Percentiles rank a stretch among this genome's conserved stretches.
Evolutionary conservation across 306 rosid genomes (phyloP).

Genomic region (Casuarina cunninghamiana): DNA sequence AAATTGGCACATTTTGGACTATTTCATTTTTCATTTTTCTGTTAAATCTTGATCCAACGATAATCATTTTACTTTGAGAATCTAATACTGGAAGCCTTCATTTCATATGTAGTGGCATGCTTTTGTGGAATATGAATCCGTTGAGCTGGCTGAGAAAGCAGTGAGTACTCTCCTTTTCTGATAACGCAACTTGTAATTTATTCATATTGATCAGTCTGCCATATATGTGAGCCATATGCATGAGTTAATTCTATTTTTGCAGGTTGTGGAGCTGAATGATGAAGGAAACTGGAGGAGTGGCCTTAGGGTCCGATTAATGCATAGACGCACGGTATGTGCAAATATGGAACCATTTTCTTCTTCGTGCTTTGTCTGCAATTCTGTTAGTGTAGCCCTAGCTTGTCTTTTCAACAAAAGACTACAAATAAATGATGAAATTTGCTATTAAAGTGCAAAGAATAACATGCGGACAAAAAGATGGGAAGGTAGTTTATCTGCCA

Average conservation of each 20-base stretch:
- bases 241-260: constrained; percentile 27
- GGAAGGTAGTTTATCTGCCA: neutral
- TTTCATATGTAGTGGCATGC: constrained; percentile 84
- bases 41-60: neutral
- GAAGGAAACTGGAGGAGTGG: constrained; percentile 96
- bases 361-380: neutral
- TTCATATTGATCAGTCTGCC: neutral
- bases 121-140: constrained; percentile 92
- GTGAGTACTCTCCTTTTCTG: constrained; percentile 53
- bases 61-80: constrained; percentile 10
- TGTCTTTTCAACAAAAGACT: neutral
- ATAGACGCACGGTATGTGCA: constrained; percentile 55
- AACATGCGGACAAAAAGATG: neutral
- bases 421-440: too few species aligned
- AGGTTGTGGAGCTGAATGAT: constrained; percentile 88
- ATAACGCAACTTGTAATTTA: constrained; percentile 18
- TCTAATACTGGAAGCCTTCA: constrained; percentile 28
- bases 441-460: neutral
- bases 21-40: neutral
- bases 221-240: neutral
- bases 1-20: neutral
- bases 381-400: neutral
- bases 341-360: neutral
- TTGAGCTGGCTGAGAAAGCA: constrained; percentile 94
- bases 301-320: constrained; percentile 86